These are phyloP conservation scores for Alliaria petiolata DNA, from an alignment of 345 rosid species.

Conservation along the genomic window DNA sequence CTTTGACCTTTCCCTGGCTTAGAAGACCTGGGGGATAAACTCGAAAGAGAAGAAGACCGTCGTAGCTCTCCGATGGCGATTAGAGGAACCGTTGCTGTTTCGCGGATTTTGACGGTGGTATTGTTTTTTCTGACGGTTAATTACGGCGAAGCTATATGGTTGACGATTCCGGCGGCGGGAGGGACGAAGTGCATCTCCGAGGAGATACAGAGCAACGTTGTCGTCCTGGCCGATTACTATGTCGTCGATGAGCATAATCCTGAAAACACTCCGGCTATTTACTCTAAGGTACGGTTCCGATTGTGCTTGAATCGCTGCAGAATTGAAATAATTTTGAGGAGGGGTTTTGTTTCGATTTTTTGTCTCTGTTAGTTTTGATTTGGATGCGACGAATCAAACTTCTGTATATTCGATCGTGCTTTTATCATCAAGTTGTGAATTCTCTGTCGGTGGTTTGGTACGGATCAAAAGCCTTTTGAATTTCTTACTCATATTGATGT, in stretches of 20 bases:
- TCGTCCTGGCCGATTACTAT: conserved; percentile 75
- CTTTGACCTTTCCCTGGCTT: conserved; percentile 17
- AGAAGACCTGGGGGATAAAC: neutral
- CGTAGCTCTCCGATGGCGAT: conserved; percentile 29
- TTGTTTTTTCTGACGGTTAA: conserved; percentile 17
- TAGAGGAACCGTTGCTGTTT: neutral
- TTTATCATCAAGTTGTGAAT: neutral
- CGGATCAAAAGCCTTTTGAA: neutral
- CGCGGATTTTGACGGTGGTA: conserved; percentile 8
- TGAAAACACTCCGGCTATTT: conserved; percentile 38
- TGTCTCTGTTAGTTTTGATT: neutral
- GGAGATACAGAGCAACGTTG: conserved; percentile 81
- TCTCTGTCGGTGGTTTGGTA: neutral
- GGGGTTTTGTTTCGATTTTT: too few relatives aligned
- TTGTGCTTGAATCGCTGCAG: conserved; percentile 1
- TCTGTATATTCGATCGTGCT: neutral
- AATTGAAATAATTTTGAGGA: neutral
- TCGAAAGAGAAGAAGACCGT: conserved; percentile 13
- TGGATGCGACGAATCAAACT: neutral
- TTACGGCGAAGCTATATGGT: conserved; percentile 62
- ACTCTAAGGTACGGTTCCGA: conserved; percentile 48
- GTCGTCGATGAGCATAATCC: conserved; percentile 63
- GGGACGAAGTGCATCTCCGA: conserved; percentile 85
- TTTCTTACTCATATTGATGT: conserved; percentile 1
- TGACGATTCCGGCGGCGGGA: conserved; percentile 73